phyloP scores from a whole-genome alignment of 805 yeast species.

The Starmerella powellii region DNA sequence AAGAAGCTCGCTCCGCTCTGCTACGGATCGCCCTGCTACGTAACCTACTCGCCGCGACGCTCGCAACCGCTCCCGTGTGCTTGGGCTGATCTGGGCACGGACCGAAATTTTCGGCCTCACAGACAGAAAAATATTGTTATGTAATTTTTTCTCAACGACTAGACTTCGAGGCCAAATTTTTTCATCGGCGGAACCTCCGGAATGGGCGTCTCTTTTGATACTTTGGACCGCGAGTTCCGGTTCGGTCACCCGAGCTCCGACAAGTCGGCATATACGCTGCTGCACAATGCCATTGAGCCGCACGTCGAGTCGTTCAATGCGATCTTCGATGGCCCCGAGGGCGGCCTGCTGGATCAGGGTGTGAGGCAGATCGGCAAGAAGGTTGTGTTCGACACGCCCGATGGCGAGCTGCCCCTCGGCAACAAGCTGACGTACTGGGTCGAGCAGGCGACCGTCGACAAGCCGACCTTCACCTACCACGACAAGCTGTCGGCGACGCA shows the following conservation, averaged over 20 bases:
- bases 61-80: too few relatives aligned
- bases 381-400: conserved; percentile 72
- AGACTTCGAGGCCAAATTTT: background rate
- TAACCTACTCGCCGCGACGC: too few relatives aligned
- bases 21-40: too few relatives aligned
- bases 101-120: background rate
- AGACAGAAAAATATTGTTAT: conserved; percentile 1
- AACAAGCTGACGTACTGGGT: conserved; percentile 71
- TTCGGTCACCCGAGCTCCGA: conserved; percentile 85
- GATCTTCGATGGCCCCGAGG: conserved; percentile 73
- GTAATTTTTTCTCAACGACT: conserved; percentile 10
- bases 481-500: conserved; percentile 70
- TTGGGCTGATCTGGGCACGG: too few relatives aligned
- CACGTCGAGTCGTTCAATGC: conserved; percentile 96
- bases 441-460: conserved; percentile 78
- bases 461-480: conserved; percentile 62
- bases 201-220: conserved; percentile 40
- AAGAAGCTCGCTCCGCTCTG: too few relatives aligned
- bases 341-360: conserved; percentile 74
- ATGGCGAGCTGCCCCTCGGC: conserved; percentile 51
- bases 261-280: conserved; percentile 65
- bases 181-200: background rate
- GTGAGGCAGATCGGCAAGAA: conserved; percentile 81
- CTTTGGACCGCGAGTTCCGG: conserved; percentile 77
- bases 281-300: conserved; percentile 83